Evolutionary conservation across 371 early-diverging fungal species (phyloP), one percentile per base, ranked within the genome.

Genomic region (Mucor irregularis): DNA sequence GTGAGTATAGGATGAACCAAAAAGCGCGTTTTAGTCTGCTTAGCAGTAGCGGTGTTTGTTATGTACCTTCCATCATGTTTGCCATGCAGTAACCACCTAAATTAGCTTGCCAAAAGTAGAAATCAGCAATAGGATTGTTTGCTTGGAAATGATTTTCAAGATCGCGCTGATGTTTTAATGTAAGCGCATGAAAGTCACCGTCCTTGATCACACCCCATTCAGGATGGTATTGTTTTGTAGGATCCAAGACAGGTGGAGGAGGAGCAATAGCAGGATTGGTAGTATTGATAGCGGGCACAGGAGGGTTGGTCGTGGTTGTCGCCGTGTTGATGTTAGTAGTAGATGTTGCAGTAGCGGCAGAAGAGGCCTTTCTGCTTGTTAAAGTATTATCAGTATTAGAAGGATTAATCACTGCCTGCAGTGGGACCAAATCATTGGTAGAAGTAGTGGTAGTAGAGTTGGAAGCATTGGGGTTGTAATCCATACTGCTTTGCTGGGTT

Each of bases 31-130:
- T n/a, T n/a, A n/a, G n/a, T n/a, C n/a, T n/a, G n/a, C n/a, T n/a
- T n/a, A n/a, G n/a, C n/a, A n/a, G n/a, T n/a, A n/a, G n/a, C n/a
- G n/a, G n/a, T n/a, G 30, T 6, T 43, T 26, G 34, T 56, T 3
- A 14, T 14, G 58, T 68, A 76, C 76, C 64, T 61, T 76, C 69
- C 17, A 64, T 38, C 77, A 76, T 76, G 42, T 76, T 67, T 19
- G 77, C 77, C 68, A 76, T 71, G 38, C 77, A 76, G 46, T 76
- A 76, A 6, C 77, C 77, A 37, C 77, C 77, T 14, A 76, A 57
- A 55, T 73, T 76, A n/a, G 77, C 77, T 37, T 76, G 77, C 77
- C 77, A 76, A 51, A 76, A 76, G 35, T 73, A 76, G 58, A 76
- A 76, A 44, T 76, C 77, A 17, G 64, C 17, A 38, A 76, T 66